Evolutionary conservation across 2,329 filamentous ascomycete genomes (phyloP), one percentile per base, ranked within the genome.

Genomic region (Fusarium xyrophilum): DNA sequence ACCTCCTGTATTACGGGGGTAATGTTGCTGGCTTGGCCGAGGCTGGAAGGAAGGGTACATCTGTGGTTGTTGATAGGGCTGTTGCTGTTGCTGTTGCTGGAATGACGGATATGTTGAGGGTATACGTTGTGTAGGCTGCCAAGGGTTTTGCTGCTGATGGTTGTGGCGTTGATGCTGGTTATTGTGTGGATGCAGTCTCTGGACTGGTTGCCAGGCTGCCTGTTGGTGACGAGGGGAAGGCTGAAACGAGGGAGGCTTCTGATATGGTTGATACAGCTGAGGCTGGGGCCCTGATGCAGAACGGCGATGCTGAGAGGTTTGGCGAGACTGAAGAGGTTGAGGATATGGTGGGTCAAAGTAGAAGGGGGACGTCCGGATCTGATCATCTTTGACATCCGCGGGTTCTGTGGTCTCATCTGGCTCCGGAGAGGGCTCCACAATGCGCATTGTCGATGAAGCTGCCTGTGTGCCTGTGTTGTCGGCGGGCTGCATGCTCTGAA

Each of bases 381-480:
- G 58, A 12, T 47, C 47, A 39, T 60, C 56, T 13, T 58, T 47
- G 10, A 48, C 27, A 21, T 46, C 28, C 4, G 39, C 36, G 17
- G 56, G 38, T 14, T 69, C 63, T 38, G 71, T 60, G 10, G 72
- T 69, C 30, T 75, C 73, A 21, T 75, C 71, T 13, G 74, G 72
- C 33, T 75, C 74, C 2, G 76, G 77, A 3, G 79, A 78, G 5
- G 78, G 75, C n/a, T 76, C 70, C 33, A 81, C 78, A 11, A 80
- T 65, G 15, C 79, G 76, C 75, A 81, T 76, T 13, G 78, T 80
- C 1, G 78, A 77, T 9, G 77, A 78, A 40, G 71, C 72, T n/a
- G 72, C 56, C 15, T 72, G 50, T 10, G 73, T 60, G 9, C 65
- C 72, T 2, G 73, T 65, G 39, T 76, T 72, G 11, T 66, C 57